A percentile compares a stretch with the other conserved stretches of the same genome.
phyloP scores from a whole-genome alignment of 2,329 filamentous ascomycete species.

The Cladosporium sp. region DNA sequence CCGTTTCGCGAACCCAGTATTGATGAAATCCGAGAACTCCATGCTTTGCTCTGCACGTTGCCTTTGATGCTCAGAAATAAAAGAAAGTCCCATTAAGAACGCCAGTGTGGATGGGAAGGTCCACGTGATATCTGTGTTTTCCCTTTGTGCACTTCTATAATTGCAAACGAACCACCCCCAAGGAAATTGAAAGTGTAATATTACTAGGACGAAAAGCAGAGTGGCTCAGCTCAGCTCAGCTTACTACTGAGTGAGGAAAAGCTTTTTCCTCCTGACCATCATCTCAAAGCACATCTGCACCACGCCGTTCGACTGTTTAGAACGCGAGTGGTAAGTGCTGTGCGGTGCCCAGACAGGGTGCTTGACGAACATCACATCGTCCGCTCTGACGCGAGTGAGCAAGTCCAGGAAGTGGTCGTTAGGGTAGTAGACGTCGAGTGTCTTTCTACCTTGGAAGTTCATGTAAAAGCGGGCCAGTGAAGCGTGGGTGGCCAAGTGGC shows the following conservation, averaged over 20 bases:
- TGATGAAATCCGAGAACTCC: neutral
- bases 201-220: neutral
- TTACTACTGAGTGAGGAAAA: conserved; percentile 22
- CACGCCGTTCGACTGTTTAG: conserved; percentile 33
- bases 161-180: too few relatives aligned
- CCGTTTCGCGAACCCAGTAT: too few relatives aligned
- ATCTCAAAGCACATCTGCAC: conserved; percentile 30
- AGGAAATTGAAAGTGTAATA: neutral
- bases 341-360: conserved; percentile 25
- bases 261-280: conserved; percentile 36
- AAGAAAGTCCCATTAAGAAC: neutral
- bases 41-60: neutral
- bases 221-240: neutral
- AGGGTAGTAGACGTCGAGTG: conserved; percentile 24
- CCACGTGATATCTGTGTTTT: too few relatives aligned
- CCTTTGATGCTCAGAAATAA: neutral
- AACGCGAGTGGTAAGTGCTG: conserved; percentile 19
- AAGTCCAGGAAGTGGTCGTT: conserved; percentile 44
- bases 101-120: neutral
- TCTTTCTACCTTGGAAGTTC: conserved; percentile 39
- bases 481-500: conserved; percentile 38
- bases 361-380: conserved; percentile 35
- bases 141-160: too few relatives aligned
- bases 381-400: conserved; percentile 42
- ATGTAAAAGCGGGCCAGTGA: conserved; percentile 41